These are phyloP conservation scores for Coffea canephora DNA, from an alignment of 257 asterid species.

Conservation along the genomic window DNA sequence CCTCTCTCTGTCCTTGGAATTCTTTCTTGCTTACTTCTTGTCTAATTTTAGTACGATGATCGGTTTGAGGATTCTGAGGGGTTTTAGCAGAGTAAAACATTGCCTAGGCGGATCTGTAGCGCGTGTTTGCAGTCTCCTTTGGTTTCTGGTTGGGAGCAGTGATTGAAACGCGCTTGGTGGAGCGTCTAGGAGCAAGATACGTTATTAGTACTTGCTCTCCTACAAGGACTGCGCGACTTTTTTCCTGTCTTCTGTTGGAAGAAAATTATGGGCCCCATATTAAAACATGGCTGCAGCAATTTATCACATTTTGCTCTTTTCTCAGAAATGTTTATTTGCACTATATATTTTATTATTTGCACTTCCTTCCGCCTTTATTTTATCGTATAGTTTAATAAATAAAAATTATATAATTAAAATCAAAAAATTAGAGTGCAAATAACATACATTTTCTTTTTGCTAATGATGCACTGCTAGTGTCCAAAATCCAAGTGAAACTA, in stretches of 20 bases:
- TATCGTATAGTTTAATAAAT: no score
- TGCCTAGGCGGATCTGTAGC: background rate
- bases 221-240: background rate
- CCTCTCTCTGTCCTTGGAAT: background rate
- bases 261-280: background rate
- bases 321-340: no score
- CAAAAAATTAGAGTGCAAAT: no score
- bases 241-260: background rate
- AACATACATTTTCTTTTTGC: background rate
- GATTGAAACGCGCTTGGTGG: background rate
- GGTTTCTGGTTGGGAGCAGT: no score
- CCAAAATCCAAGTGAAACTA: background rate
- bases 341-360: no score
- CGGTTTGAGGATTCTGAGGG: constrained; percentile 7
- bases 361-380: no score
- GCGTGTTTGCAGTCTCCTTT: background rate
- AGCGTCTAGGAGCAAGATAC: background rate
- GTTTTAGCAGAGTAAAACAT: background rate
- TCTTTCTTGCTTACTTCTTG: constrained; percentile 10
- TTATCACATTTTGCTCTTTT: no score
- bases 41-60: constrained; percentile 18
- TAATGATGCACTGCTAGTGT: background rate
- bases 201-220: no score
- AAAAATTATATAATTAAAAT: no score
- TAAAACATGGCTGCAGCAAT: background rate